These are phyloP conservation scores for Talinum fruticosum DNA, from an alignment of 148 eudicot species.

Conservation along the genomic window DNA sequence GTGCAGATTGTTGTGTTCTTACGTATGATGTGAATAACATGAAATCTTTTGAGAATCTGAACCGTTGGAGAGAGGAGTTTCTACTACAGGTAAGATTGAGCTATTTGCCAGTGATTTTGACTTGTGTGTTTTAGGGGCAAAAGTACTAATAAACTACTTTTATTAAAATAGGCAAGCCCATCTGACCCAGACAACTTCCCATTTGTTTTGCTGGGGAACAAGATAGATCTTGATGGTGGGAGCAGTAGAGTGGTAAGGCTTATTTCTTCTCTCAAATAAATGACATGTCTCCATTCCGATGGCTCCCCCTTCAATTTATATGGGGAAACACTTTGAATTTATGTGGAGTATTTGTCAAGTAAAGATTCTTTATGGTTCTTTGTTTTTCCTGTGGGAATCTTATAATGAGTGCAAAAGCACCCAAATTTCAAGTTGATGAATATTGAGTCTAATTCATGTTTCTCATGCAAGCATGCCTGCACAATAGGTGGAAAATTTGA, in stretches of 20 bases:
- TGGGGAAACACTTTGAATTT: too few species aligned
- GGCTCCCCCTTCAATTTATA: background rate
- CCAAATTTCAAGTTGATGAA: background rate
- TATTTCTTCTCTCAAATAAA: background rate
- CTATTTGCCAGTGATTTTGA: background rate
- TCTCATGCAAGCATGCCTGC: background rate
- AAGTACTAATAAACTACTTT: constrained; percentile 1
- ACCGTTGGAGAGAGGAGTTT: constrained; percentile 65
- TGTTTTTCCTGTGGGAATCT: background rate
- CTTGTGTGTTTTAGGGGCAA: background rate
- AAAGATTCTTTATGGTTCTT: background rate
- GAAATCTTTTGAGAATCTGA: constrained; percentile 64
- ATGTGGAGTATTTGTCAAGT: background rate
- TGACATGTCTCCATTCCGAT: too few species aligned
- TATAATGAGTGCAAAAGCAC: background rate
- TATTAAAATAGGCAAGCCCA: constrained; percentile 47
- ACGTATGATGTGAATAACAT: constrained; percentile 55
- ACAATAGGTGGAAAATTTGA: background rate
- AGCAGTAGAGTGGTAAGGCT: constrained; percentile 60
- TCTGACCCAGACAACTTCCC: constrained; percentile 68
- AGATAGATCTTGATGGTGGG: constrained; percentile 64
- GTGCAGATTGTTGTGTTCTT: constrained; percentile 66
- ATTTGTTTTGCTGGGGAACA: constrained; percentile 69
- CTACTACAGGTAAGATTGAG: constrained; percentile 43
- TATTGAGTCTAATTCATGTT: background rate